These are phyloP conservation scores for Urtica urens DNA, from an alignment of 306 rosid genomes.

Conservation along the genomic window DNA sequence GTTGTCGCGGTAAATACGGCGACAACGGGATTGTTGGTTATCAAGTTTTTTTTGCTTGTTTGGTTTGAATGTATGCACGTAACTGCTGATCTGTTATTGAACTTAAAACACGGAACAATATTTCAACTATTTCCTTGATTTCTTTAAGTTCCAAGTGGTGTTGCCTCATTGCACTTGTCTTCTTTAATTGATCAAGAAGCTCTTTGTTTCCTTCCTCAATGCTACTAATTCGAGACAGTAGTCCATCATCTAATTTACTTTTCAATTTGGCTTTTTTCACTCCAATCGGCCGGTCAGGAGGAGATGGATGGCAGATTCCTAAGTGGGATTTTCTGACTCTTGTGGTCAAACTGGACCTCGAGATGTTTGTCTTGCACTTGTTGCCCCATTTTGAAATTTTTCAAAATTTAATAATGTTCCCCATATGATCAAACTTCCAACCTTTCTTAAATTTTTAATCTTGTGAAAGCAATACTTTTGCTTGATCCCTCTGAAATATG, in stretches of 20 bases:
- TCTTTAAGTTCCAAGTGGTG: background rate
- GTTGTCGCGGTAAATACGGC: no score
- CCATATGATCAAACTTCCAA: no score
- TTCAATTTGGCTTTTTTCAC: background rate
- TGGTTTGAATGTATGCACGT: background rate
- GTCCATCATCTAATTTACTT: background rate
- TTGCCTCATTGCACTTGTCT: background rate
- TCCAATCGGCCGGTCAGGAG: background rate
- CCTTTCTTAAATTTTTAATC: no score
- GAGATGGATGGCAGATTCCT: no score
- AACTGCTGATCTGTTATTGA: background rate
- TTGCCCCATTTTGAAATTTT: background rate
- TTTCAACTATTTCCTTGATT: background rate
- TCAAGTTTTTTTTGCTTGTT: background rate
- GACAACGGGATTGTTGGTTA: no score
- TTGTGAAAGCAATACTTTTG: no score
- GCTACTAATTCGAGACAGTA: background rate
- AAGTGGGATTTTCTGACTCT: background rate
- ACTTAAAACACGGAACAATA: background rate
- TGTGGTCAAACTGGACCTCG: background rate
- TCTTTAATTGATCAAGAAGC: background rate
- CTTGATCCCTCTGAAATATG: no score
- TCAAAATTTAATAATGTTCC: no score
- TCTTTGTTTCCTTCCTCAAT: background rate
- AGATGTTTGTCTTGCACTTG: background rate